Base-by-base conservation (phyloP, 352 stramenopile genomes). In the Phytopythium montanum region DNA sequence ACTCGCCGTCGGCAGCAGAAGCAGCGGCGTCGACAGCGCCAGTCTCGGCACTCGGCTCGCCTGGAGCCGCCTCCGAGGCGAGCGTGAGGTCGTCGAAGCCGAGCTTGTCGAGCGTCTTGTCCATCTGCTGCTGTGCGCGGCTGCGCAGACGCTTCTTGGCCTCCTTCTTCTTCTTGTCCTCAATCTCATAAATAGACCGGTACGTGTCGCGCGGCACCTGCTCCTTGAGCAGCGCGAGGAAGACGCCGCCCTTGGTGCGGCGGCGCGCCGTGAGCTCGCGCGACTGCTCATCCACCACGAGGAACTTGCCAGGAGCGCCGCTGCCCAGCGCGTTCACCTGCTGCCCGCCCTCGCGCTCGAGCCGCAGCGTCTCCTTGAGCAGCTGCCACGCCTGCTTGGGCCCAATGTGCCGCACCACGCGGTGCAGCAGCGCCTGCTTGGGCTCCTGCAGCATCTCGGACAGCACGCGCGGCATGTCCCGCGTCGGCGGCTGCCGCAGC, bases 131-230 rank as follows among this genome's bases (percentile, higher is more conserved):
- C 13, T 78, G 66, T 36, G 71, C 66, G 19, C 75, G 73, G 41
- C 68, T 66, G 44, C 72, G 69, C 41, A 75, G 63, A 3, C 72
- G 70, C 52, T 88, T 88, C 68, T 88, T 87, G 36, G 69, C 65
- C 31, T 88, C 77, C 62, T 93, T 90, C 66, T 93, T 93, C 54
- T 86, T 75, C 34, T 73, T 56, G 36, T 85, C 72, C 58, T 93
- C 83, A 19, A 93, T 66, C 56, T 83, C 79, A 57, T 90, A 93
- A 56, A 93, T 90, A 18, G 81, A 66, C 21, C 79, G 77, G 62
- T 93, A 93, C 54, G 70, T 69, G 23, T 93, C 81, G 46, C 80
- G 82, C 0, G 73, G 56, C 72, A 90, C 83, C 38, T 79, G 70
- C 0, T 81, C 72, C 50, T 86, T 83, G 26, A 93, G 66, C 33